These are phyloP conservation scores for Phytopythium mirpurense DNA, from an alignment of 352 stramenopile species.

Conservation along the genomic window DNA sequence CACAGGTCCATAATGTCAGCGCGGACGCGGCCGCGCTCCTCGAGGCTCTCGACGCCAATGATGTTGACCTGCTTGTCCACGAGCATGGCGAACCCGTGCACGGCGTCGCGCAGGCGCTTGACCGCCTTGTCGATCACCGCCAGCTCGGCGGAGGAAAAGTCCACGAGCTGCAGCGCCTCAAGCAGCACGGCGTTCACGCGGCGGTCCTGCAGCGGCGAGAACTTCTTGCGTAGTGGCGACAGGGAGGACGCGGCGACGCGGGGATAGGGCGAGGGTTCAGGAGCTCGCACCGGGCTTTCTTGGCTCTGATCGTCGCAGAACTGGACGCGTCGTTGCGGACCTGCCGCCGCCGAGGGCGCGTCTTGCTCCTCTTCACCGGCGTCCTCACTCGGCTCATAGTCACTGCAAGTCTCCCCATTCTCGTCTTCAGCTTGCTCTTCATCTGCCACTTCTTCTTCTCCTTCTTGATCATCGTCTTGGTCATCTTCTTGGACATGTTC, in stretches of 20 bases:
- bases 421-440: not conserved
- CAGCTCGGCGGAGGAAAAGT: constrained; percentile 59
- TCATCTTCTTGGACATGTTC: not conserved
- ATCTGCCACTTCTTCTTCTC: not conserved
- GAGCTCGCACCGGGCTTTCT: not conserved
- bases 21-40: constrained; percentile 41
- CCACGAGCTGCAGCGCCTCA: constrained; percentile 57
- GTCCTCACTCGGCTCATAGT: not conserved
- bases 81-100: constrained; percentile 60
- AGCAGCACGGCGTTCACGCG: constrained; percentile 52
- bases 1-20: constrained; percentile 60
- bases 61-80: constrained; percentile 78
- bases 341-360: not conserved
- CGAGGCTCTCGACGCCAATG: constrained; percentile 33
- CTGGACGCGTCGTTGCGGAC: not conserved
- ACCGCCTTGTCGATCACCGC: constrained; percentile 45
- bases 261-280: constrained; percentile 1
- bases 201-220: constrained; percentile 47
- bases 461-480: not conserved
- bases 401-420: not conserved
- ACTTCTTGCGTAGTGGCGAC: constrained; percentile 55
- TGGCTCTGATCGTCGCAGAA: constrained; percentile 4
- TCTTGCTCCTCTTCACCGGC: not conserved
- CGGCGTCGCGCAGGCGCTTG: constrained; percentile 49
- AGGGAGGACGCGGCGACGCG: constrained; percentile 9